Evolutionary conservation across 495 filamentous ascomycete genomes (phyloP), one percentile per base, ranked within the genome.

Genomic region (Penicillium turbatum): DNA sequence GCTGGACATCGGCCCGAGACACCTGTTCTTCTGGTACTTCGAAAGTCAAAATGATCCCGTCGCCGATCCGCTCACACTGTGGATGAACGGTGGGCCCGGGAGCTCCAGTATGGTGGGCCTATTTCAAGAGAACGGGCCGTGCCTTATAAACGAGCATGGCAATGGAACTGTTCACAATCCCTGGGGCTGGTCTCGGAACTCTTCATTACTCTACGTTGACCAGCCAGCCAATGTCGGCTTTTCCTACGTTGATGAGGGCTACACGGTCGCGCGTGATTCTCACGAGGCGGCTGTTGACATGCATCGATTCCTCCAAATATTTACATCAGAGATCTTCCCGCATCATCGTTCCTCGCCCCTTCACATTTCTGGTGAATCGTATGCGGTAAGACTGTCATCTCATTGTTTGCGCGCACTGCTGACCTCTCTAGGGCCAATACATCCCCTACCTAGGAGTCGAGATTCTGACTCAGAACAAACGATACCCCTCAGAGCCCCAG

Each of bases 1-100:
- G 69, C 55, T 72, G 2, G 65, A 72, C 35, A 47, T 67, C 13
- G 63, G 65, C 0, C 53, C 49, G 1, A 56, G 53, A 0, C 82
- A 84, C 57, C 72, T 84, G 34, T 85, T 85, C 66, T 85, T 74
- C 61, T 82, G 80, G 79, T 82, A 79, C 59, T 84, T 83, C 54
- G 80, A 83, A 57, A 69, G 77, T 21, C 72, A 79, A 42, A 76
- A 79, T 51, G 74, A 82, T 52, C 79, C 81, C 1, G 21, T 39
- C 3, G 67, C 64, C 16, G 80, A 80, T 30, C 78, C 79, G 0
- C 54, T 83, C 39, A 82, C 79, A 0, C 70, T 83, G 8, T 85
- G 81, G 82, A 76, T 83, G 63, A 85, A 76, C 2, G 75, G 75
- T 26, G 76, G 77, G 2, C 77, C 77, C 8, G 77, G 77, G 2